Conservation (phyloP, 106 monocot species). For the Apostasia shenzhenica region DNA sequence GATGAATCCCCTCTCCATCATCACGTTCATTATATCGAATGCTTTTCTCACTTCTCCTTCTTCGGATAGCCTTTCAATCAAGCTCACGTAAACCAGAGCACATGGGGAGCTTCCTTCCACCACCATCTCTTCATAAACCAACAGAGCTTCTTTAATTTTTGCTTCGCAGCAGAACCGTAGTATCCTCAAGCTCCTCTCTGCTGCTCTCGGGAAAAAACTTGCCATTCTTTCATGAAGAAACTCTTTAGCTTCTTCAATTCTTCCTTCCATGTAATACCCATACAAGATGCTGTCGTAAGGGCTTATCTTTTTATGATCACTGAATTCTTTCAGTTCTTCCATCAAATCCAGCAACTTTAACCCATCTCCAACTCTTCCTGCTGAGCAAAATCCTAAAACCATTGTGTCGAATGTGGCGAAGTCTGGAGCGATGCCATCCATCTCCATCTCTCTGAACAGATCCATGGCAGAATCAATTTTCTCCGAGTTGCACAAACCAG, state of each 20-base stretch:
- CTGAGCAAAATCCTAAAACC: conserved; percentile 52
- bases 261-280: conserved; percentile 51
- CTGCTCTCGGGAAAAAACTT: conserved; percentile 43
- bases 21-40: conserved; percentile 61
- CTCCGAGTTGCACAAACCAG: conserved; percentile 33
- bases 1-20: conserved; percentile 38
- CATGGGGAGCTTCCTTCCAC: conserved; percentile 35
- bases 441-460: conserved; percentile 45
- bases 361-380: conserved; percentile 56
- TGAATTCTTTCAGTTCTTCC: conserved; percentile 36
- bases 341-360: conserved; percentile 38
- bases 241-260: conserved; percentile 41
- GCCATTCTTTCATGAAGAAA: conserved; percentile 40
- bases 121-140: conserved; percentile 50
- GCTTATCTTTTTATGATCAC: conserved; percentile 20
- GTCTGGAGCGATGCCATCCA: conserved; percentile 33
- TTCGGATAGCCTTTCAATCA: conserved; percentile 34
- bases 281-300: conserved; percentile 73
- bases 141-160: conserved; percentile 33
- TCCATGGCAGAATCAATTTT: conserved; percentile 41
- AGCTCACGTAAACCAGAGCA: conserved; percentile 32
- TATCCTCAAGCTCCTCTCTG: conserved; percentile 36
- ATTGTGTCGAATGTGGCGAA: conserved; percentile 50
- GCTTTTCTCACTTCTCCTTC: conserved; percentile 23
- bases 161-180: conserved; percentile 26